Percentiles rank a stretch among this genome's conserved stretches.
phyloP scores from a whole-genome alignment of 2,329 filamentous ascomycete genomes.

The Neonectria sp. region DNA sequence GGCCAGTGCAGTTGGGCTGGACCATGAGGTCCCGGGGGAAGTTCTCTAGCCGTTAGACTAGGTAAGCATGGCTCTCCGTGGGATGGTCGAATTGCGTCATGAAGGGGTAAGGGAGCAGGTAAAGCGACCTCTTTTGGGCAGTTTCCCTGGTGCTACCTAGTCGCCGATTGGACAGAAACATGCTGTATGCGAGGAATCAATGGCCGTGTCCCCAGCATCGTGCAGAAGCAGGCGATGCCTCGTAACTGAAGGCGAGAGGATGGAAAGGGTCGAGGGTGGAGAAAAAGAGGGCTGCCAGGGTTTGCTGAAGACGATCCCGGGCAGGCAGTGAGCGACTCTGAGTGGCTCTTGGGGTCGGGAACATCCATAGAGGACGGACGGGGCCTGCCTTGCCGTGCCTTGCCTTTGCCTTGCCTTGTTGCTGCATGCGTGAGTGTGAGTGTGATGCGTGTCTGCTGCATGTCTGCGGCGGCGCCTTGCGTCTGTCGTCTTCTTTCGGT shows the following conservation, averaged over 20 bases:
- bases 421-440: neutral
- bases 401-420: neutral
- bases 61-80: neutral
- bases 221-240: conserved; percentile 22
- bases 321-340: conserved; percentile 28
- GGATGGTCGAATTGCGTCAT: neutral
- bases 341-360: conserved; percentile 25
- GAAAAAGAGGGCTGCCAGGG: conserved; percentile 30
- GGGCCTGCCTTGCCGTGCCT: neutral
- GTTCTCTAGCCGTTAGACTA: conserved; percentile 25
- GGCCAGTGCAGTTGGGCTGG: conserved; percentile 11
- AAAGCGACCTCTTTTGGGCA: too few species aligned
- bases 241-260: conserved; percentile 24
- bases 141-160: neutral
- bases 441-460: neutral
- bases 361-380: neutral
- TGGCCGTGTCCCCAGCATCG: conserved; percentile 8
- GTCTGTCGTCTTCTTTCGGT: neutral
- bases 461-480: neutral
- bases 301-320: conserved; percentile 35
- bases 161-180: neutral
- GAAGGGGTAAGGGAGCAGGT: neutral
- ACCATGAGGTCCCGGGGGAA: conserved; percentile 13
- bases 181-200: too few species aligned
- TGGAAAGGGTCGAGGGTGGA: neutral